phyloP scores from a whole-genome alignment of 371 early-diverging fungal species.

The Mortierella sp. region DNA sequence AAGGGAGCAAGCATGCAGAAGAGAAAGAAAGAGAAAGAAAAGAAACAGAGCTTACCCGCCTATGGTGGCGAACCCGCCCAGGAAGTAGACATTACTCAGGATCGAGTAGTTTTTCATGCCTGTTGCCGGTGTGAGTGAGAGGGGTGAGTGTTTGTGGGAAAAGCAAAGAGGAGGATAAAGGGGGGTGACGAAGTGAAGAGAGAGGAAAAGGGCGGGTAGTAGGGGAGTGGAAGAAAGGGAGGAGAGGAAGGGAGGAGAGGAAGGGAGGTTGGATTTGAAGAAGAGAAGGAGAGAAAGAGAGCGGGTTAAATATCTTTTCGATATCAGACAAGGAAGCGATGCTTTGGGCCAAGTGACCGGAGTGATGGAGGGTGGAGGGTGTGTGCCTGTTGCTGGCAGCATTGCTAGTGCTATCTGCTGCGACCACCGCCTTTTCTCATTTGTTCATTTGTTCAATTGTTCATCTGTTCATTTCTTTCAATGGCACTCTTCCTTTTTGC shows the following conservation, averaged over 20 bases:
- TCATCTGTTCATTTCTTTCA: background rate
- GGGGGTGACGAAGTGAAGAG: background rate
- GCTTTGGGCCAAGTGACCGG: background rate
- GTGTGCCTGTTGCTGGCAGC: background rate
- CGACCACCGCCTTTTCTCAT: background rate
- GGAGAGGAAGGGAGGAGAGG: background rate
- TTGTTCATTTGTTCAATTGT: background rate
- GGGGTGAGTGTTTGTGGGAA: background rate
- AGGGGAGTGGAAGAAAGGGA: background rate
- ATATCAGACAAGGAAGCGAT: background rate
- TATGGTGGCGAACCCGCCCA: constrained; percentile 69
- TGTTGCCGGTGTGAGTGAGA: background rate
- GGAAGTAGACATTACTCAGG: constrained; percentile 56
- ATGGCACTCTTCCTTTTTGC: background rate
- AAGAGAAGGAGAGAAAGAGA: background rate
- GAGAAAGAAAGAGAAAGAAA: background rate
- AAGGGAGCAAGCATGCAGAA: background rate
- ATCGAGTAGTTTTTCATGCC: constrained; percentile 31
- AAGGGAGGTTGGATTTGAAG: background rate
- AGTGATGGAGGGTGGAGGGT: background rate
- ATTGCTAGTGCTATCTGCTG: background rate
- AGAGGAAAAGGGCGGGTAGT: background rate
- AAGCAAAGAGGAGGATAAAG: background rate
- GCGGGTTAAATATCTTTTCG: background rate
- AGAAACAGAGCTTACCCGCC: constrained; percentile 58